These are phyloP conservation scores for Phylloporus sp. DNA, from an alignment of 768 basidiomycete species.

Conservation along the genomic window DNA sequence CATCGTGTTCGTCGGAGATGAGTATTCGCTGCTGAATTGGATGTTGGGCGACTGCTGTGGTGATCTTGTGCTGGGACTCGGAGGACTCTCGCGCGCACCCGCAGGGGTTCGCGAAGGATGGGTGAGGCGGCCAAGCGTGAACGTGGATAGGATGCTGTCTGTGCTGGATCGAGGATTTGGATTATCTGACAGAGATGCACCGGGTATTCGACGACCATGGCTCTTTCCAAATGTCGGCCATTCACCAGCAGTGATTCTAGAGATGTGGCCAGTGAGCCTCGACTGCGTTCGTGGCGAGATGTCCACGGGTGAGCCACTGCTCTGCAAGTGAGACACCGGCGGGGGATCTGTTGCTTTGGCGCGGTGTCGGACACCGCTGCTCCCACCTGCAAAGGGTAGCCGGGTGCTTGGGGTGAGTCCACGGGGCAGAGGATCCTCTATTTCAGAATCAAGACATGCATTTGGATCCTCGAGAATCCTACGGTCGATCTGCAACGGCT, in stretches of 20 bases:
- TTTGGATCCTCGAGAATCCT: slow-evolving; percentile 32
- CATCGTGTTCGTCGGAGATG: slow-evolving; percentile 30
- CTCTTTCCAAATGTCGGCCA: slow-evolving; percentile 37
- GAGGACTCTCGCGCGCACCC: slow-evolving; percentile 1
- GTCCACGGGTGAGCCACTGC: slow-evolving; percentile 1
- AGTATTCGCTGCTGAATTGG: slow-evolving; percentile 20
- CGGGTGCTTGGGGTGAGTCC: slow-evolving; percentile 30
- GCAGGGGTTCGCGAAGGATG: slow-evolving; percentile 14
- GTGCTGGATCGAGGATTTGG: slow-evolving; percentile 17
- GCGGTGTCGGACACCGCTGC: slow-evolving; percentile 1
- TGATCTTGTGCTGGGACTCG: slow-evolving; percentile 15
- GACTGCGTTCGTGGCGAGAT: slow-evolving; percentile 12
- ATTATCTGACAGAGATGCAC: slow-evolving; percentile 11
- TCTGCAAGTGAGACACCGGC: not conserved
- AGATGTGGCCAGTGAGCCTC: slow-evolving; percentile 12
- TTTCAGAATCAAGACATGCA: slow-evolving; percentile 22
- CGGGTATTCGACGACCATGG: slow-evolving; percentile 13
- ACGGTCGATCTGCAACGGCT: slow-evolving; percentile 16
- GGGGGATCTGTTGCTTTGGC: slow-evolving; percentile 3
- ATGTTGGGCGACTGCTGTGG: slow-evolving; percentile 18
- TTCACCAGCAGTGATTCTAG: slow-evolving; percentile 18
- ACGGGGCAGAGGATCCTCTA: slow-evolving; percentile 9
- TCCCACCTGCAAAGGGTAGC: slow-evolving; percentile 10
- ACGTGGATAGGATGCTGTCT: slow-evolving; percentile 17
- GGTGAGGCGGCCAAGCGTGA: slow-evolving; percentile 19